Percentiles rank a stretch among this genome's conserved stretches.
phyloP scores from a whole-genome alignment of 2,329 filamentous ascomycete genomes.

The Lasiodiplodia gonubiensis region DNA sequence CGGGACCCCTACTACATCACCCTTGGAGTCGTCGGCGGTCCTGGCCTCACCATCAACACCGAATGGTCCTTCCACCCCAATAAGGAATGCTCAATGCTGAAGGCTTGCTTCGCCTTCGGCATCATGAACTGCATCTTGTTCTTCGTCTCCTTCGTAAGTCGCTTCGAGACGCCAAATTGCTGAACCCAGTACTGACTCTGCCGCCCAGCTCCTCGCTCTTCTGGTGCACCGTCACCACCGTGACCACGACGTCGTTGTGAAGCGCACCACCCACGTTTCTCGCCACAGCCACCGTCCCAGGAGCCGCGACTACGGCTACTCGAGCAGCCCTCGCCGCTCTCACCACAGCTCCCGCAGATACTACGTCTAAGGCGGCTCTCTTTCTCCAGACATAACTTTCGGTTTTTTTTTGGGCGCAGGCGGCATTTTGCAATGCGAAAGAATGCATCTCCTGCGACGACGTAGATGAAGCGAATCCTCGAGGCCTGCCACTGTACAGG shows the following conservation, averaged over 20 bases:
- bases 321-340: conserved; percentile 45
- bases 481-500: conserved; percentile 10
- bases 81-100: conserved; percentile 90
- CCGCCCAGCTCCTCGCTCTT: conserved; percentile 63
- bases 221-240: conserved; percentile 55
- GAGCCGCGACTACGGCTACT: conserved; percentile 31
- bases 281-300: conserved; percentile 43
- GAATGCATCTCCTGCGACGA: conserved; percentile 6
- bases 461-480: background rate
- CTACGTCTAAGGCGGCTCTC: conserved; percentile 36
- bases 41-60: conserved; percentile 54
- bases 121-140: conserved; percentile 90
- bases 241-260: conserved; percentile 58
- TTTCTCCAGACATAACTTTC: background rate
- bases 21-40: conserved; percentile 67
- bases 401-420: conserved; percentile 5
- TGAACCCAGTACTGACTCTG: conserved; percentile 30
- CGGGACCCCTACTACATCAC: conserved; percentile 60
- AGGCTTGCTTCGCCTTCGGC: conserved; percentile 84
- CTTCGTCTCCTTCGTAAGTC: conserved; percentile 70
- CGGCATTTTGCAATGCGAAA: conserved; percentile 8
- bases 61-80: conserved; percentile 61
- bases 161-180: conserved; percentile 12
- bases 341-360: conserved; percentile 45
- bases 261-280: conserved; percentile 56